Percentiles rank a stretch among this genome's conserved stretches.
Evolutionary conservation across 2,329 filamentous ascomycete species (phyloP).

Genomic region (Fusarium solani-melongenae): DNA sequence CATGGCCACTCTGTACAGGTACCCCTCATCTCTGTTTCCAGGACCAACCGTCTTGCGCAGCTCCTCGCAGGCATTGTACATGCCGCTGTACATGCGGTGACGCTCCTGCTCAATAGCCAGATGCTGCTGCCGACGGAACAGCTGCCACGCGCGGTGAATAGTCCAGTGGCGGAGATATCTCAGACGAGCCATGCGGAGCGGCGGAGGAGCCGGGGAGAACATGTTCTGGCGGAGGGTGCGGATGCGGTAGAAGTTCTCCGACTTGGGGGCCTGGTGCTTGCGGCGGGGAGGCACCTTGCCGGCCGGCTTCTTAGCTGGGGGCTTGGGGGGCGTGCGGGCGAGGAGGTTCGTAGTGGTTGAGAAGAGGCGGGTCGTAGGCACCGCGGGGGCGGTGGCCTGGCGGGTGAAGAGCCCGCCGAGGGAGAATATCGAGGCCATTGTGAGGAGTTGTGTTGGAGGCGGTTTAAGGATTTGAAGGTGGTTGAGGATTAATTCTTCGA

Average conservation of each 20-base stretch:
- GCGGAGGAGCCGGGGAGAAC: constrained; percentile 66
- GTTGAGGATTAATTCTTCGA: not conserved
- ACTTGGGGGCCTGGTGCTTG: constrained; percentile 46
- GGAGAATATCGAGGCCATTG: constrained; percentile 46
- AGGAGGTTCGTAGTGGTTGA: constrained; percentile 47
- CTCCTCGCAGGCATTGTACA: constrained; percentile 88
- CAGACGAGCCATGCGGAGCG: constrained; percentile 88
- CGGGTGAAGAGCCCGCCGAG: constrained; percentile 47
- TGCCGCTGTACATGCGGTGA: constrained; percentile 82
- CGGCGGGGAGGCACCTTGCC: constrained; percentile 41
- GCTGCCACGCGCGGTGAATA: constrained; percentile 94
- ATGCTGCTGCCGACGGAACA: constrained; percentile 78
- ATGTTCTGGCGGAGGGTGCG: constrained; percentile 59
- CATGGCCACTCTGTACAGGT: constrained; percentile 88
- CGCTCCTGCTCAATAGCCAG: constrained; percentile 75
- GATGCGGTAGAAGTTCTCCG: constrained; percentile 56
- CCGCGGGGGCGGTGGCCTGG: constrained; percentile 15
- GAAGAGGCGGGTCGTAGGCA: constrained; percentile 42
- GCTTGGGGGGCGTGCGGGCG: constrained; percentile 45
- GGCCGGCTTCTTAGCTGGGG: constrained; percentile 36
- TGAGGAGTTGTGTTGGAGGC: constrained; percentile 7
- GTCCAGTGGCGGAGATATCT: constrained; percentile 96
- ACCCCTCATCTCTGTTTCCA: constrained; percentile 69
- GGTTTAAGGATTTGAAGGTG: constrained; percentile 10
- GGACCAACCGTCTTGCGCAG: constrained; percentile 72